Conservation (phyloP, 2,329 filamentous ascomycete species). For the Scedosporium aurantiacum region DNA sequence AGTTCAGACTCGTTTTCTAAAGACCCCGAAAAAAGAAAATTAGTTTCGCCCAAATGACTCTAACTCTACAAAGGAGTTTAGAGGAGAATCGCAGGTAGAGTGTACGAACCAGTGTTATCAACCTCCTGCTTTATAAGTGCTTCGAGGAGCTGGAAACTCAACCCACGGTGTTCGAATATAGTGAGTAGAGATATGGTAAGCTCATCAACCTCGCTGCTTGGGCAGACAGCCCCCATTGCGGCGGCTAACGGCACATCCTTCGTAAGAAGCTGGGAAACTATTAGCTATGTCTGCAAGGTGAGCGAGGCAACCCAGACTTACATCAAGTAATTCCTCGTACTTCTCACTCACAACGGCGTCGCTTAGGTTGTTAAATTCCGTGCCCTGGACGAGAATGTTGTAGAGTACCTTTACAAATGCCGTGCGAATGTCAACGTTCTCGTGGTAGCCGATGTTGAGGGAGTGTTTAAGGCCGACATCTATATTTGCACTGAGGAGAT, state of each 20-base stretch:
- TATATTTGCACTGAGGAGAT: slow-evolving; percentile 59
- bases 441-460: slow-evolving; percentile 58
- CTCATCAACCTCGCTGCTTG: slow-evolving; percentile 58
- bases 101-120: slow-evolving; percentile 45
- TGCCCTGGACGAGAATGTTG: slow-evolving; percentile 61
- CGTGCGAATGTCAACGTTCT: slow-evolving; percentile 57
- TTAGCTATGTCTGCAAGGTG: slow-evolving; percentile 9
- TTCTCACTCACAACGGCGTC: slow-evolving; percentile 58
- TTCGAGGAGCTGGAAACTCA: slow-evolving; percentile 52
- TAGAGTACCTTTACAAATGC: slow-evolving; percentile 61
- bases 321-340: slow-evolving; percentile 54
- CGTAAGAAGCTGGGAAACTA: slow-evolving; percentile 38
- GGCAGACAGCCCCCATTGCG: slow-evolving; percentile 55
- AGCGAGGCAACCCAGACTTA: slow-evolving; percentile 17
- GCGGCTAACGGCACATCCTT: slow-evolving; percentile 51
- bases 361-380: slow-evolving; percentile 58
- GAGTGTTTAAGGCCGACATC: slow-evolving; percentile 62
- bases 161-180: slow-evolving; percentile 56
- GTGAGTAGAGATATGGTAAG: slow-evolving; percentile 56
- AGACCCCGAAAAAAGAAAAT: slow-evolving; percentile 1
- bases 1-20: slow-evolving; percentile 57
- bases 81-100: background rate
- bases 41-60: slow-evolving; percentile 3
- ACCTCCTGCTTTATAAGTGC: slow-evolving; percentile 59
- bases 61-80: background rate